Conservation (phyloP, 441 rosid species). For the Capsella rubella region DNA sequence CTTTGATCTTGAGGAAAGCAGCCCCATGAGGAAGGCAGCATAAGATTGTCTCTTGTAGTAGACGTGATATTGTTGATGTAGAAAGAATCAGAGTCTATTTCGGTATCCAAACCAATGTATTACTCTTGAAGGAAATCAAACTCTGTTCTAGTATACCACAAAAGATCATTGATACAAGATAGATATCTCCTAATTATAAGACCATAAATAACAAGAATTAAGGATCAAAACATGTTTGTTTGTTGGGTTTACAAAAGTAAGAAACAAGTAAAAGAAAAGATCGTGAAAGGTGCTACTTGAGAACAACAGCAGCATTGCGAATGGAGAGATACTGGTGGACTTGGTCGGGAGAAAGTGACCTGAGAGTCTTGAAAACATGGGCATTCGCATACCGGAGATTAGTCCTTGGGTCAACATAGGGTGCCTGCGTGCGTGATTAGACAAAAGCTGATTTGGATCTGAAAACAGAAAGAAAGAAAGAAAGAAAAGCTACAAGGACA, state of each 20-base stretch:
- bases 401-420: slow-evolving; percentile 89
- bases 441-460: neutral
- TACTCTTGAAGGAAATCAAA: neutral
- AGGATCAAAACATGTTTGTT: too few species aligned
- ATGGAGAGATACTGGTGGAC: slow-evolving; percentile 87
- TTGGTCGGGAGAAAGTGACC: slow-evolving; percentile 82
- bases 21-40: slow-evolving; percentile 47
- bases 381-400: slow-evolving; percentile 83
- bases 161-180: too few species aligned
- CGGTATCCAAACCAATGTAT: neutral
- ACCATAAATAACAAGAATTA: too few species aligned
- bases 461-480: neutral
- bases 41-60: neutral
- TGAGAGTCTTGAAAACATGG: slow-evolving; percentile 77
- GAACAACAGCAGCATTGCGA: slow-evolving; percentile 88
- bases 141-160: neutral
- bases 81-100: neutral
- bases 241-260: too few species aligned
- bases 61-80: neutral
- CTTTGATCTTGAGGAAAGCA: slow-evolving; percentile 58
- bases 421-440: slow-evolving; percentile 76
- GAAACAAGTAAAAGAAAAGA: neutral
- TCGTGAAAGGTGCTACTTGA: slow-evolving; percentile 52
- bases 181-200: too few species aligned
- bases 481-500: too few species aligned